Evolutionary conservation across 768 basidiomycete species (phyloP).

Genomic region (Daedalea quercina): DNA sequence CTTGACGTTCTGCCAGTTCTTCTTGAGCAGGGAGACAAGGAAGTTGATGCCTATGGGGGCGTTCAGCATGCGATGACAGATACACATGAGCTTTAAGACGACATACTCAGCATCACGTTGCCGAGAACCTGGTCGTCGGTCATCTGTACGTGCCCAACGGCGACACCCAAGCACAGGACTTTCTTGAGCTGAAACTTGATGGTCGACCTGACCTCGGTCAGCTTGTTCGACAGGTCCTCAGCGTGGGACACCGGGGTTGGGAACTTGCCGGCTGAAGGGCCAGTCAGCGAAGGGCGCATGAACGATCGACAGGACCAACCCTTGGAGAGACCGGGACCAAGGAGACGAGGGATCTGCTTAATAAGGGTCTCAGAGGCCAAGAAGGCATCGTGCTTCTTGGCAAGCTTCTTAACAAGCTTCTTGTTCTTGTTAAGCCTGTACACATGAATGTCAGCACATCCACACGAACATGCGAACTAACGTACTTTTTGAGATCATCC

Average conservation of each 20-base stretch:
- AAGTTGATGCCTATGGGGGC: conserved; percentile 93
- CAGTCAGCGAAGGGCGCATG: not conserved
- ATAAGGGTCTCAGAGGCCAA: conserved; percentile 94
- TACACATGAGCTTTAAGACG: too few species aligned
- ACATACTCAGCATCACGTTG: conserved; percentile 94
- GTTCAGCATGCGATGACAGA: too few species aligned
- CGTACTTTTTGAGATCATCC: conserved; percentile 97
- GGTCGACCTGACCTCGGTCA: conserved; percentile 93
- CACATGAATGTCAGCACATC: not conserved
- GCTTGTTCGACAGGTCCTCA: conserved; percentile 87
- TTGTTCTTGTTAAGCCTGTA: conserved; percentile 98
- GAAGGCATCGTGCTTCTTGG: conserved; percentile 99
- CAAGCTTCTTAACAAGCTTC: conserved; percentile 99
- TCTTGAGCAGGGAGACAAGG: conserved; percentile 97
- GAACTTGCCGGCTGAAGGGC: conserved; percentile 87
- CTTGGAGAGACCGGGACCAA: conserved; percentile 99
- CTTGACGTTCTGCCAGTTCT: conserved; percentile 99
- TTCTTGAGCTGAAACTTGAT: conserved; percentile 99
- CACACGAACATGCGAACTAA: not conserved
- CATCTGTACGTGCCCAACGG: conserved; percentile 97
- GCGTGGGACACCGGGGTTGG: conserved; percentile 91
- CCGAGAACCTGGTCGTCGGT: conserved; percentile 92
- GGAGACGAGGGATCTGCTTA: conserved; percentile 99
- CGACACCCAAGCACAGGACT: conserved; percentile 98
- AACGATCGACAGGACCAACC: conserved; percentile 37